A percentile compares a stretch with the other conserved stretches of the same genome.
Conservation (phyloP, 805 yeast genomes). For the Yarrowia divulgata region DNA sequence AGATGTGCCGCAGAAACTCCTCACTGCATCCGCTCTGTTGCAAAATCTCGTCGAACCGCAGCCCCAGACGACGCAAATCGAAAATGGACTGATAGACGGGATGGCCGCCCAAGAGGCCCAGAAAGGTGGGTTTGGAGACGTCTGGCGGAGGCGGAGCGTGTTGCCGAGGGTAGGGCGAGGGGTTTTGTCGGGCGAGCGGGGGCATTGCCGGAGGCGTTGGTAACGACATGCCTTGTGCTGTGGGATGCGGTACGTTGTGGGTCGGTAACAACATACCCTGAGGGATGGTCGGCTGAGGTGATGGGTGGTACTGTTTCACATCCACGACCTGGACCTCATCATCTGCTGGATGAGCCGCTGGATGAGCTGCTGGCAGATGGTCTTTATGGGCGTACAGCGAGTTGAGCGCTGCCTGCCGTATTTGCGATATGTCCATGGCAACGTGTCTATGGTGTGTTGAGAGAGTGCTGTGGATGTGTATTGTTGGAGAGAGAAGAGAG, state of each 20-base stretch:
- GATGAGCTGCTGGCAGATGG: background rate
- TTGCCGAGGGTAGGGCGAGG: constrained; percentile 30
- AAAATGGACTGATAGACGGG: constrained; percentile 31
- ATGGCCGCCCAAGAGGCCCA: constrained; percentile 7
- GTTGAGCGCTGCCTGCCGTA: constrained; percentile 38
- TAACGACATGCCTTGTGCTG: background rate
- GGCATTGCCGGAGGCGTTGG: background rate
- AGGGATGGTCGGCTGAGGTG: background rate
- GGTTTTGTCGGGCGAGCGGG: constrained; percentile 9
- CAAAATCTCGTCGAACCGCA: constrained; percentile 34
- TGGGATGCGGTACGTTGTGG: background rate
- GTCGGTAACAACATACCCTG: background rate
- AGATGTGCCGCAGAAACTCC: constrained; percentile 10
- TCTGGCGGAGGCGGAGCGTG: constrained; percentile 24
- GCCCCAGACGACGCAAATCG: constrained; percentile 29
- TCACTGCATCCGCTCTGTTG: constrained; percentile 25
- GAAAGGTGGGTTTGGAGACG: constrained; percentile 10
- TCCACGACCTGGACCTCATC: constrained; percentile 5
- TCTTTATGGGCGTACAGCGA: constrained; percentile 34
- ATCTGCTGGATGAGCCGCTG: background rate
- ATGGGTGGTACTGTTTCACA: background rate
- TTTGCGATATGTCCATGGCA: constrained; percentile 27
- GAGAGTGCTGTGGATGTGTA: background rate
- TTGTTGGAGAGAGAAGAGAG: background rate
- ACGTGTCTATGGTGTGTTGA: background rate